Evolutionary conservation across 257 asterid genomes (phyloP).

Genomic region (Ocimum tenuiflorum): DNA sequence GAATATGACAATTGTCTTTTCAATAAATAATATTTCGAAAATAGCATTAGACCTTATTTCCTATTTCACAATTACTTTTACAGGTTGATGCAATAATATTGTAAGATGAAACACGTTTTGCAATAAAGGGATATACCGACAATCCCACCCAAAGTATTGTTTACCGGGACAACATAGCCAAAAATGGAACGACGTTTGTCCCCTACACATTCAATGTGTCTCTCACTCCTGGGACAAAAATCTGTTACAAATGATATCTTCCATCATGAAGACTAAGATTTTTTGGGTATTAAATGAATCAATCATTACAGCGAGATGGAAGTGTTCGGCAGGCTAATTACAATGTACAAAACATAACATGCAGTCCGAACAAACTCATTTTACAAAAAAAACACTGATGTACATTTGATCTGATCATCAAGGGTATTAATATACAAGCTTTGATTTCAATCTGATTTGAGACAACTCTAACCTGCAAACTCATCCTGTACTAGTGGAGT

Average conservation of each 20-base stretch:
- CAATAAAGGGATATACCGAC: too few species aligned
- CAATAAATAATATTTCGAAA: too few species aligned
- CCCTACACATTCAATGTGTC: neutral
- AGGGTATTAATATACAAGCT: too few species aligned
- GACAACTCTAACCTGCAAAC: neutral
- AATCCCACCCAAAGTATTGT: neutral
- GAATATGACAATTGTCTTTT: too few species aligned
- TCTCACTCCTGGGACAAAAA: too few species aligned
- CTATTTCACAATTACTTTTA: too few species aligned
- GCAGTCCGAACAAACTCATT: neutral
- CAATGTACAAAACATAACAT: neutral
- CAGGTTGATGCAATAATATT: too few species aligned
- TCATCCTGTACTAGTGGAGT: neutral
- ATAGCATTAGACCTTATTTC: too few species aligned
- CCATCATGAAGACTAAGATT: too few species aligned
- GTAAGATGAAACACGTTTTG: too few species aligned
- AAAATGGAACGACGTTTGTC: neutral
- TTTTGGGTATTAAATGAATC: too few species aligned
- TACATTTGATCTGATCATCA: conserved; percentile 3
- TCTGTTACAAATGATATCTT: too few species aligned
- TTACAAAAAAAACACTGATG: conserved; percentile 12
- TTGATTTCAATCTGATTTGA: neutral
- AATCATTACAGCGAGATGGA: neutral
- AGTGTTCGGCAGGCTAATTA: neutral
- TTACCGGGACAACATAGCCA: neutral